Evolutionary conservation across 768 basidiomycete species (phyloP).

Genomic region (Pulveroboletus sp.): DNA sequence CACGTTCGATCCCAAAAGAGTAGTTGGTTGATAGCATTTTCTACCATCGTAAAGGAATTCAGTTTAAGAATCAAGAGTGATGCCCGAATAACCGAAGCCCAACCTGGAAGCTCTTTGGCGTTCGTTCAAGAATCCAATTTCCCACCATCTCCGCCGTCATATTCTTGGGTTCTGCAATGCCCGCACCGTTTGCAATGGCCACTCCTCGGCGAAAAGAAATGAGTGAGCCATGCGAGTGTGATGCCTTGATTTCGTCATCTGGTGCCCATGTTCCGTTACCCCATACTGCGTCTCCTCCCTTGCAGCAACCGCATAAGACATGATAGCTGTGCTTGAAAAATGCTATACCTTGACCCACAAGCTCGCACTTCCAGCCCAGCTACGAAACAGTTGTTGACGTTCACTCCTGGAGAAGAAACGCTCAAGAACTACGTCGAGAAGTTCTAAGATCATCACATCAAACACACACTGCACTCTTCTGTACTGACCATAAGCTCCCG

Average conservation of each 20-base stretch:
- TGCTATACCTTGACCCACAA: conserved; percentile 90
- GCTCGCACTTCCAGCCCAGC: conserved; percentile 93
- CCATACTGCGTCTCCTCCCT: conserved; percentile 87
- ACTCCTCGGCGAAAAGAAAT: conserved; percentile 66
- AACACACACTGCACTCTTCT: not conserved
- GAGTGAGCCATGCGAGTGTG: conserved; percentile 75
- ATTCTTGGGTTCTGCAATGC: conserved; percentile 41
- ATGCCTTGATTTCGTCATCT: conserved; percentile 59
- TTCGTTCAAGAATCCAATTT: conserved; percentile 79
- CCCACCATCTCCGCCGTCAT: conserved; percentile 78
- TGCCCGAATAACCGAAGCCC: conserved; percentile 11
- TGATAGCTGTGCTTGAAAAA: not conserved
- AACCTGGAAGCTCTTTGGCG: conserved; percentile 80
- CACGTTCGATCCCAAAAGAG: conserved; percentile 83
- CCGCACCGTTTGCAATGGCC: not conserved
- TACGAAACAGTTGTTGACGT: conserved; percentile 84
- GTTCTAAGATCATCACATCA: not conserved
- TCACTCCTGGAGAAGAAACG: conserved; percentile 91
- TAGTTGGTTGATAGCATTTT: conserved; percentile 85
- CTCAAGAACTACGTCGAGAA: conserved; percentile 55
- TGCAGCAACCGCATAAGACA: not conserved
- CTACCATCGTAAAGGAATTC: conserved; percentile 21
- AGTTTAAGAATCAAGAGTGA: not conserved
- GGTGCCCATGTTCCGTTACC: conserved; percentile 74
- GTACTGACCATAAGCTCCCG: conserved; percentile 66